Evolutionary conservation across 2,329 filamentous ascomycete species (phyloP), one percentile per base, ranked within the genome.

Genomic region (Colletotrichum endophyticum): DNA sequence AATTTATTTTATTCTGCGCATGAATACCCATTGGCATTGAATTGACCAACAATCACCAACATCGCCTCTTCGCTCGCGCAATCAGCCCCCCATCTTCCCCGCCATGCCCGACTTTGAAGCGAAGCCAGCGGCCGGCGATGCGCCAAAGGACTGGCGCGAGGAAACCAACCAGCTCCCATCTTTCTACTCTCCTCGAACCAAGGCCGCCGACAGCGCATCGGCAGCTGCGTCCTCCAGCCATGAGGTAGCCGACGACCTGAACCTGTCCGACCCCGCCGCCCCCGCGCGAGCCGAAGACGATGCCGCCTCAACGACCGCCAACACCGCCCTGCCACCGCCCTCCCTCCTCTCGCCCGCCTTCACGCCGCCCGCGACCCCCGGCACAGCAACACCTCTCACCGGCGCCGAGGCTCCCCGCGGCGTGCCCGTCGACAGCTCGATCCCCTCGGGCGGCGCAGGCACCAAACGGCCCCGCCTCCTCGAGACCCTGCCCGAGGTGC

Each of bases 311-410:
- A 61, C 74, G 34, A 64, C 57, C 19, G 34, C 70, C 22, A 79
- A 34, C 77, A 79, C 70, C 28, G 78, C 80, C 71, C 81, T 81
- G 19, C 89, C 89, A 34, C 91, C 89, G 16, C 90, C 92, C 6
- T 95, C 95, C 6, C 92, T 97, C 64, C 93, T 98, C 78, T 98
- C 96, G 84, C 95, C 95, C 67, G 94, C 94, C 79, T 98, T 95
- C 85, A 96, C 93, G 8, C 94, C 95, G 16, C 94, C 94, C 36
- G 87, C 89, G 11, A 94, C 92, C 0, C 92, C 92, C 0, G 92
- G 92, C 6, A 88, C 88, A 8, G 85, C 88, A 30, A 93, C 91
- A 2, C 91, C 90, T 4, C 59, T 70, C 28, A 84, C 81, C 76
- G 84, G 81, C 68, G 80, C 80, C 63, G 81, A 81, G 71, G 84